Base-by-base conservation (phyloP, 2,329 filamentous ascomycete genomes). In the Diplocarpon mali region DNA sequence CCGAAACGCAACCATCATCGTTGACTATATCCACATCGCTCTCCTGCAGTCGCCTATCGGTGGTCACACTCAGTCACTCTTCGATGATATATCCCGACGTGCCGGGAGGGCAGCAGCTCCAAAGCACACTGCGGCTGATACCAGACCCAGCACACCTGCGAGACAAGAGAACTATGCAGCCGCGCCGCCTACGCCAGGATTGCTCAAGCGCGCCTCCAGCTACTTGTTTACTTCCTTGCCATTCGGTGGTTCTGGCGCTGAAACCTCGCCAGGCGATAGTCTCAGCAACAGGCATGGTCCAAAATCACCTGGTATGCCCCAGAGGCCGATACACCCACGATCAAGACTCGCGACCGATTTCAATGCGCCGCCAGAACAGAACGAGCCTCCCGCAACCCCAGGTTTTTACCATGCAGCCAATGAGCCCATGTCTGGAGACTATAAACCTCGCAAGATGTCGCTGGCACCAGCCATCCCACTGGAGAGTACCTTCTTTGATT, bases 401-500 rank as follows among this genome's bases (percentile, higher is more conserved):
- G 76, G 81, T n/a, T 73, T 76, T 36, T 90, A 95, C 62, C 75
- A 88, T 49, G 72, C 80, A 40, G 84, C 85, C 7, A 79, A 77
- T 49, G 79, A 86, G 50, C 90, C 92, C 1, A 74, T 80, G n/a
- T 88, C 88, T 3, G 82, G 85, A 10, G 76, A 80, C 0, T 95
- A 84, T 58, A 68, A 76, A 51, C 69, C 77, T 40, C 76, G 81
- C 46, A 72, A 80, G 48, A 62, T 76, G 27, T 69, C 72, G 1
- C 68, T 76, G 42, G 56, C 69, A 9, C 82, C 85, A 1, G 65
- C 64, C 11, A 73, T 96, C 24, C 92, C 92, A 1, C 64, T 98
- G 14, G 75, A 75, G 48, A 95, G 88, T 61, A 80, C 75, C 8
- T 94, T 96, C 64, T 72, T 95, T 51, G 86, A 95, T 52, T 98